phyloP scores from a whole-genome alignment of 1,284 basidiomycete genomes.

The Bjerkandera adusta region DNA sequence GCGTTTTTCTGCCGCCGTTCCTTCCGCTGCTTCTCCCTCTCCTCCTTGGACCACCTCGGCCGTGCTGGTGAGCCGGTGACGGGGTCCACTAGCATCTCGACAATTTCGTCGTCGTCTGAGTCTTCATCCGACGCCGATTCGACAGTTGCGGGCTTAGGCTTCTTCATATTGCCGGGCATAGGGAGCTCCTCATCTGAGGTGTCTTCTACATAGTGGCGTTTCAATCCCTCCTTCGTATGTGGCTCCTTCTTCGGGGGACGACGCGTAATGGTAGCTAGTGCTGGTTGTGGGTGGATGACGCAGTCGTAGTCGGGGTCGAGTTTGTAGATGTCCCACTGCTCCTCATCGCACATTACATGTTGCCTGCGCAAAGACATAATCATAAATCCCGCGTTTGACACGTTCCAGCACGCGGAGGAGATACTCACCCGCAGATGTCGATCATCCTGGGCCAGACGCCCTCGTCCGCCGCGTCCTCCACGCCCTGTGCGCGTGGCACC shows the following conservation, averaged over 20 bases:
- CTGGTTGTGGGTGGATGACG: conserved; percentile 45
- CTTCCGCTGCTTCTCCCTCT: conserved; percentile 32
- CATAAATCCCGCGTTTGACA: not conserved
- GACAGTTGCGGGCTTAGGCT: not conserved
- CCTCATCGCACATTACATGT: conserved; percentile 52
- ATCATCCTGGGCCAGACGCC: conserved; percentile 67
- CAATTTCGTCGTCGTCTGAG: conserved; percentile 41
- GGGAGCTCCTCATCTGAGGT: conserved; percentile 6
- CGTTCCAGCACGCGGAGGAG: not conserved
- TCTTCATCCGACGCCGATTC: conserved; percentile 29
- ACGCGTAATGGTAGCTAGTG: conserved; percentile 30
- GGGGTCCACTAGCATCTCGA: conserved; percentile 55
- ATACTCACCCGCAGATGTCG: conserved; percentile 63
- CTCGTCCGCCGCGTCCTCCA: conserved; percentile 56
- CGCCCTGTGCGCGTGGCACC: conserved; percentile 62
- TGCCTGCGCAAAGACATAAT: conserved; percentile 36
- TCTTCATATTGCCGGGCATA: conserved; percentile 8
- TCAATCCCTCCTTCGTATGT: not conserved
- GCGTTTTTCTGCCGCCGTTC: conserved; percentile 34
- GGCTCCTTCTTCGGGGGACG: conserved; percentile 15
- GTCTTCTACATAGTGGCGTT: conserved; percentile 5
- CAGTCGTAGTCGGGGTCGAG: conserved; percentile 70
- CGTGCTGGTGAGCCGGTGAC: not conserved
- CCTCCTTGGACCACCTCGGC: conserved; percentile 24
- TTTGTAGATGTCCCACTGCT: conserved; percentile 83